Percentiles rank a stretch among this genome's conserved stretches.
These are phyloP conservation scores for Mucor irregularis DNA, from an alignment of 371 early-diverging fungal genomes.

Conservation along the genomic window DNA sequence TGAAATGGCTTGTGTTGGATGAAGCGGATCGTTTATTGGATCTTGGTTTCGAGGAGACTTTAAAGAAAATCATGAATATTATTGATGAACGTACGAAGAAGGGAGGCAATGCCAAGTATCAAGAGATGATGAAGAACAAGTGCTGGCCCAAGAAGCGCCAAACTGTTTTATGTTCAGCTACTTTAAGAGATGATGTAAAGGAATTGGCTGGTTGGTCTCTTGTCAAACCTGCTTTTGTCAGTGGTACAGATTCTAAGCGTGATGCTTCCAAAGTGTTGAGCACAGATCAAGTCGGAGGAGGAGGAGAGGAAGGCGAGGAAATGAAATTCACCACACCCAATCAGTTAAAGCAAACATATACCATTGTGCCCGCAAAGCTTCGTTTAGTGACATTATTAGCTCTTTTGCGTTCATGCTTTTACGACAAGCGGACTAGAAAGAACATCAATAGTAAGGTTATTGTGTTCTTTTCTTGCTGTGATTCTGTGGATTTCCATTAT, in stretches of 20 bases:
- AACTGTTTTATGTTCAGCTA: slow-evolving; percentile 93
- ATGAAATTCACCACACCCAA: slow-evolving; percentile 67
- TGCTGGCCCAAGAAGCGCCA: slow-evolving; percentile 74
- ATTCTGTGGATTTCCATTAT: slow-evolving; percentile 92
- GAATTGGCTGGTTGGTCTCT: slow-evolving; percentile 79
- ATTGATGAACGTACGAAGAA: slow-evolving; percentile 53
- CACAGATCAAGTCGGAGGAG: slow-evolving; percentile 11
- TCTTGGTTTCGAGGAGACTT: slow-evolving; percentile 93
- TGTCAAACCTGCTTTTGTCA: slow-evolving; percentile 70
- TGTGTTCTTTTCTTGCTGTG: slow-evolving; percentile 90
- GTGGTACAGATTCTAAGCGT: slow-evolving; percentile 42
- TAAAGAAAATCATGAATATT: slow-evolving; percentile 78
- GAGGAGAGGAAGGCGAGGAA: slow-evolving; percentile 37
- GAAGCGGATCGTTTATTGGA: slow-evolving; percentile 99
- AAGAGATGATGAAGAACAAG: slow-evolving; percentile 22
- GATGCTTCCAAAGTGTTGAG: slow-evolving; percentile 26
- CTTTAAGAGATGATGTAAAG: slow-evolving; percentile 82
- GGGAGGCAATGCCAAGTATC: slow-evolving; percentile 21
- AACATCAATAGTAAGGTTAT: slow-evolving; percentile 64
- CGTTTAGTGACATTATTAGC: slow-evolving; percentile 85
- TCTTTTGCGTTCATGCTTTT: slow-evolving; percentile 60
- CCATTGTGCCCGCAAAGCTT: slow-evolving; percentile 86
- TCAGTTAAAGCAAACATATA: slow-evolving; percentile 84
- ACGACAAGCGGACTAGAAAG: slow-evolving; percentile 45
- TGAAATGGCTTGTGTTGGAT: slow-evolving; percentile 94